Base-by-base conservation (phyloP, 495 filamentous ascomycete species). In the Parathielavia appendiculata region DNA sequence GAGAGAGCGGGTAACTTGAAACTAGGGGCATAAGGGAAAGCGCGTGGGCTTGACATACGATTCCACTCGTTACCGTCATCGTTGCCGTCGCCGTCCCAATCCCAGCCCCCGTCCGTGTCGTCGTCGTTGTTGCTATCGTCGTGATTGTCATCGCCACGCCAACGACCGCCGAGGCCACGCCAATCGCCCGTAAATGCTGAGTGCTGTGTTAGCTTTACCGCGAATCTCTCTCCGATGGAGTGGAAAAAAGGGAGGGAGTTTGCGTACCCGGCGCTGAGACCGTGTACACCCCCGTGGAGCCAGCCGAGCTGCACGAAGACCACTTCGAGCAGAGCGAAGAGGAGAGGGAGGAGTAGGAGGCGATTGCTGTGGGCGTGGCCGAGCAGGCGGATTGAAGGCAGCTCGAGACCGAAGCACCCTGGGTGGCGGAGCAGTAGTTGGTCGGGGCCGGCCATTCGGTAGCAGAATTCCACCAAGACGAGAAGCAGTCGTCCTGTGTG, bases 381-480 rank as follows among this genome's bases (percentile, higher is more conserved):
- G 65, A 63, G 69, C 76, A 77, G 20, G 71, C 69, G 9, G 59
- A 54, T 62, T 32, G 64, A 61, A 77, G 66, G 62, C 75, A 78
- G 49, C 61, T 63, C 6, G 65, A 63, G 17, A 75, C 66, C 35
- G 63, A 64, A 51, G 63, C 63, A 38, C 61, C 75, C 34, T 69
- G 60, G 62, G 59, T 66, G 44, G 68, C 62, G 41, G 65, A 57
- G 70, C 75, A 78, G 70, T 73, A 78, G 38, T 55, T 63, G n/a
- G 73, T 74, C 10, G 75, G 74, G 16, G 70, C 70, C 6, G 75
- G 75, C 75, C 75, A 78, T 49, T 66, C 57, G 50, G 59, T 62
- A 26, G 65, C 50, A 7, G 67, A 63, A 10, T 58, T 51, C 70
- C 70, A 78, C 50, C 59, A 63, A n/a, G 75, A 73, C 16, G 71